phyloP scores from a whole-genome alignment of 805 yeast genomes.

The Wickerhamiella vanderwaltii region DNA sequence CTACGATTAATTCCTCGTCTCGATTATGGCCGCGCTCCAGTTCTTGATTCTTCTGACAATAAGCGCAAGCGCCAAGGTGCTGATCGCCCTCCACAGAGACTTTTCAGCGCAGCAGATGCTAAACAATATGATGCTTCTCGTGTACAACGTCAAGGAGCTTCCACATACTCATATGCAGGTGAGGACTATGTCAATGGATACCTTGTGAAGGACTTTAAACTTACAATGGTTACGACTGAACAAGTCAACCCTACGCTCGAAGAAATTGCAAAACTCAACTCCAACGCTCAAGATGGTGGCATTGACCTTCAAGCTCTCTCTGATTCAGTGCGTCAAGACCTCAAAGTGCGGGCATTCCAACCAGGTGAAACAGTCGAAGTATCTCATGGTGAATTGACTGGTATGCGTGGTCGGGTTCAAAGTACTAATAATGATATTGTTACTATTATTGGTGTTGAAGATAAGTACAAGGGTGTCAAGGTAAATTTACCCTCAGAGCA shows the following conservation, averaged over 20 bases:
- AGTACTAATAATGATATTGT: constrained; percentile 56
- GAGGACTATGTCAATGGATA: constrained; percentile 89
- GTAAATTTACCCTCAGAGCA: constrained; percentile 74
- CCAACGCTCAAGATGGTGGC: constrained; percentile 67
- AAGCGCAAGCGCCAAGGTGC: constrained; percentile 44
- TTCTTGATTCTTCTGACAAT: constrained; percentile 33
- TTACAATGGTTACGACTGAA: constrained; percentile 69
- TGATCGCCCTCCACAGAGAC: constrained; percentile 69
- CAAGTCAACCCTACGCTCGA: constrained; percentile 74
- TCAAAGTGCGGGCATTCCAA: constrained; percentile 55
- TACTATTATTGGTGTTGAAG: constrained; percentile 36
- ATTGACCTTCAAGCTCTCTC: constrained; percentile 80
- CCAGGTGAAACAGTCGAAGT: constrained; percentile 93
- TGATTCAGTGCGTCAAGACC: constrained; percentile 60
- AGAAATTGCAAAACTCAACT: constrained; percentile 53
- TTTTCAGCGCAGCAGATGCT: constrained; percentile 85
- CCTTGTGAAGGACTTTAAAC: constrained; percentile 71
- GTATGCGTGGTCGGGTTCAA: constrained; percentile 68
- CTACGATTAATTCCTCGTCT: constrained; percentile 85
- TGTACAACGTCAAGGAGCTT: constrained; percentile 43
- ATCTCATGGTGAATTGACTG: constrained; percentile 85
- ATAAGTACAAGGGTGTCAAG: constrained; percentile 40
- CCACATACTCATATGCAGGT: constrained; percentile 58
- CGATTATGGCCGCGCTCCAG: constrained; percentile 60
- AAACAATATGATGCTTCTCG: constrained; percentile 66